A percentile compares a stretch with the other conserved stretches of the same genome.
These are phyloP conservation scores for Trichoderma harzianum DNA, from an alignment of 2,329 filamentous ascomycete species.

Conservation along the genomic window DNA sequence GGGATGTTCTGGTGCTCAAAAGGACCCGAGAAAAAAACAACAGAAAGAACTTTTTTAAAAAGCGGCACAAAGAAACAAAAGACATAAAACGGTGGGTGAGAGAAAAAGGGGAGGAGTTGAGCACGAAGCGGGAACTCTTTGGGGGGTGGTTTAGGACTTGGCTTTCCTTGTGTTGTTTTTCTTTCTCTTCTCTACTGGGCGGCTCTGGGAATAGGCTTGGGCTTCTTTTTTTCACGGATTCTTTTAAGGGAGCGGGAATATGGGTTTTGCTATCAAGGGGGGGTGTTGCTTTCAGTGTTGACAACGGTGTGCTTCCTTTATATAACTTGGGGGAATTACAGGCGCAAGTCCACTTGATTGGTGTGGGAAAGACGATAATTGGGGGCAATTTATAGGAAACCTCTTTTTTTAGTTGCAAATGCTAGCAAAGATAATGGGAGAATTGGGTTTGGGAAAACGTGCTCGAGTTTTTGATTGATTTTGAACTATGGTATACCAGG, in stretches of 20 bases:
- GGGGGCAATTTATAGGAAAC: neutral
- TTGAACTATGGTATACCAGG: neutral
- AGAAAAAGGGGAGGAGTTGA: neutral
- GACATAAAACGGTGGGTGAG: neutral
- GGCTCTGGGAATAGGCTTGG: slow-evolving; percentile 15
- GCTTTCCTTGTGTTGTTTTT: slow-evolving; percentile 7
- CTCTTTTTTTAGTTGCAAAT: neutral
- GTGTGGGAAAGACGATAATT: slow-evolving; percentile 5
- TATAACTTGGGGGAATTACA: slow-evolving; percentile 7
- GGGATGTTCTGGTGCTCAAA: neutral
- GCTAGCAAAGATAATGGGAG: slow-evolving; percentile 5
- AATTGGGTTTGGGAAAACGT: neutral
- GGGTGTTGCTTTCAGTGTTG: slow-evolving; percentile 1
- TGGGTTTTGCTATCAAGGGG: neutral
- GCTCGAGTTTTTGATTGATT: neutral
- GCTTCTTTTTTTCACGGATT: neutral
- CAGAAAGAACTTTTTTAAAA: neutral
- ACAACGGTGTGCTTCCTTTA: slow-evolving; percentile 9
- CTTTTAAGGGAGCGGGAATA: neutral
- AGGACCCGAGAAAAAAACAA: neutral
- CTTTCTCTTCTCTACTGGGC: slow-evolving; percentile 5
- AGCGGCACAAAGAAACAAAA: neutral
- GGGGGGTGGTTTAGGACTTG: neutral
- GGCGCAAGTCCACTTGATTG: neutral
- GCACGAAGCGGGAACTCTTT: neutral